Base-by-base conservation (phyloP, 345 rosid species). In the Eucalyptus cloeziana region DNA sequence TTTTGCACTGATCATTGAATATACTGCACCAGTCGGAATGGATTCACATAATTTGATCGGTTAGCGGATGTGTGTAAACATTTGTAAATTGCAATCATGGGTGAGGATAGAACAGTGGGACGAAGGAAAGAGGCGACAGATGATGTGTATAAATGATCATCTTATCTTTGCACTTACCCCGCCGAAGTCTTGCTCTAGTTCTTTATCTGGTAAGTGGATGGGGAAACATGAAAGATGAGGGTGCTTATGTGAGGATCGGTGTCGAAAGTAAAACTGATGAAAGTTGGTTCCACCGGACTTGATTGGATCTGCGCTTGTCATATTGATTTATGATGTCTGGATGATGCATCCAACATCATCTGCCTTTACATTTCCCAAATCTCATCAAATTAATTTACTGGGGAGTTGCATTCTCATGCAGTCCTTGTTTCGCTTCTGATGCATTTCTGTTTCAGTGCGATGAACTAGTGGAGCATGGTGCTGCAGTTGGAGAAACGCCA, bases 401-500 rank as follows among this genome's bases (percentile, higher is more conserved):
- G 27, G 27, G 47, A 21, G 83, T 76, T 76, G 83, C 13, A 76
- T 6, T 37, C 47, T 76, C 27, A 37, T 76, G 47, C 47, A 76
- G 47, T 87, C 49, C 76, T 10, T 60, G 16, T 45, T 89, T 25
- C n/a, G 33, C 21, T 17, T 30, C 76, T 86, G 87, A 64, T 56
- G 67, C 60, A 86, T 85, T 87, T 44, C 30, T 13, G 83, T 90
- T 91, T 92, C 93, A 96, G 99, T 96, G 99, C 88, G 92, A 95
- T 95, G 99, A 98, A 91, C 90, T 98, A n/a, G 96, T 94, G 91
- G 95, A 94, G 89, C 93, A 94, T 89, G 99, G 99, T 60, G 98
- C 99, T 69, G 88, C 94, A 86, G 92, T 98, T 56, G 97, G 96
- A 90, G 94, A 95, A 90, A 96, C 92, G 62, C 99, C 99, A 51